phyloP scores from a whole-genome alignment of 2,329 filamentous ascomycete species.

The Paradendryphiella salina region DNA sequence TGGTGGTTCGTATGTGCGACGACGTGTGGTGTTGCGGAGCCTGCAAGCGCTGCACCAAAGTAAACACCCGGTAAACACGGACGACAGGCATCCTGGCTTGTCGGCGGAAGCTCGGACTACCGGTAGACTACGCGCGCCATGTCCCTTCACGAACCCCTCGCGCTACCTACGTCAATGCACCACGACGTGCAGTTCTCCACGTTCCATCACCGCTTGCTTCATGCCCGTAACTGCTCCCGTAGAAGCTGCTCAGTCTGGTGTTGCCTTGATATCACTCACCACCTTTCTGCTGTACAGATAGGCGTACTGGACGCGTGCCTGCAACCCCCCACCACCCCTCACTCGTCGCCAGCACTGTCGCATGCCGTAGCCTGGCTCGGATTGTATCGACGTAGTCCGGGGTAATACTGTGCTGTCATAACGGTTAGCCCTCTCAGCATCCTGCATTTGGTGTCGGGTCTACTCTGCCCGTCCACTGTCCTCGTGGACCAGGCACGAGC shows the following conservation, averaged over 20 bases:
- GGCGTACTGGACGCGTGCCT: neutral
- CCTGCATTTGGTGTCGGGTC: neutral
- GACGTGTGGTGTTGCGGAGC: slow-evolving; percentile 12
- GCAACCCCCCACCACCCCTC: slow-evolving; percentile 23
- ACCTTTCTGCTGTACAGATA: neutral
- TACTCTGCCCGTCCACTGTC: slow-evolving; percentile 9
- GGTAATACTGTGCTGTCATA: neutral
- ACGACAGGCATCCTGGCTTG: slow-evolving; percentile 6
- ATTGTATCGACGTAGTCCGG: neutral
- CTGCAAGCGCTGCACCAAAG: slow-evolving; percentile 8
- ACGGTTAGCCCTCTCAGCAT: neutral
- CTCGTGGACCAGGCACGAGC: slow-evolving; percentile 38
- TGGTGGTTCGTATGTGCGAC: slow-evolving; percentile 16
- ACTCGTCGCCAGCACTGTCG: slow-evolving; percentile 2
- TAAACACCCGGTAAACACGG: slow-evolving; percentile 30
- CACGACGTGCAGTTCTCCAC: slow-evolving; percentile 4
- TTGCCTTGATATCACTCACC: neutral
- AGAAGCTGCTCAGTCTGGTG: neutral
- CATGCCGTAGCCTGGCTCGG: neutral
- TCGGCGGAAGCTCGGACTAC: neutral
- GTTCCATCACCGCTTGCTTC: neutral
- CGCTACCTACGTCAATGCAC: slow-evolving; percentile 16
- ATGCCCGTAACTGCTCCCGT: neutral
- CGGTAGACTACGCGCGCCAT: slow-evolving; percentile 1
- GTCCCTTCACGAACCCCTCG: slow-evolving; percentile 6